phyloP scores from a whole-genome alignment of 2,329 filamentous ascomycete species.

The Mollisia scopiformis region DNA sequence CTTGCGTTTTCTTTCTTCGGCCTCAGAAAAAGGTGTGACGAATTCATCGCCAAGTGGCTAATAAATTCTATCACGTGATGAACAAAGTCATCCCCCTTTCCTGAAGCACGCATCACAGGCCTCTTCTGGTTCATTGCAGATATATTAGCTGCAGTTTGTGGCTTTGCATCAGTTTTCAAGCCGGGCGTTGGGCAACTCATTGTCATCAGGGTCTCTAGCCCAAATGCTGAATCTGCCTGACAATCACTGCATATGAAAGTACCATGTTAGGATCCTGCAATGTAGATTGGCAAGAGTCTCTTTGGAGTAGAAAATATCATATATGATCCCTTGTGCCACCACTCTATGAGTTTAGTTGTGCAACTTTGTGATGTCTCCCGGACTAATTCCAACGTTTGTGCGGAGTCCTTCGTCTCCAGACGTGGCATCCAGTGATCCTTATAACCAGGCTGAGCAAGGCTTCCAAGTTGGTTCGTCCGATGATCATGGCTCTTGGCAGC shows the following conservation, averaged over 20 bases:
- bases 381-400: not conserved
- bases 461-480: not conserved
- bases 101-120: not conserved
- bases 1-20: not conserved
- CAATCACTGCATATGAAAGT: not conserved
- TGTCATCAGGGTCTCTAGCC: not conserved
- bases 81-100: not conserved
- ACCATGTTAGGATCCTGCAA: not conserved
- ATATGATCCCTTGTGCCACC: not conserved
- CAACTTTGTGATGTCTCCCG: not conserved
- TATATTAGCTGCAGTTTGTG: not conserved
- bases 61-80: not conserved
- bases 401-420: constrained; percentile 2
- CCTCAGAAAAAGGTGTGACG: not conserved
- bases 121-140: not conserved
- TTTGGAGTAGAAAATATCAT: not conserved
- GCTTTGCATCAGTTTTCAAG: not conserved
- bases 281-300: not conserved
- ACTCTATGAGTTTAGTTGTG: not conserved
- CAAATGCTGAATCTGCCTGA: not conserved
- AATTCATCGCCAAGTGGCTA: not conserved
- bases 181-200: not conserved
- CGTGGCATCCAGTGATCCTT: not conserved
- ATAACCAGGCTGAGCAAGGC: constrained; percentile 10
- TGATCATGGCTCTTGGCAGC: not conserved